Evolutionary conservation across 2,329 filamentous ascomycete species (phyloP).

Genomic region (Malbranchea zuffiana): DNA sequence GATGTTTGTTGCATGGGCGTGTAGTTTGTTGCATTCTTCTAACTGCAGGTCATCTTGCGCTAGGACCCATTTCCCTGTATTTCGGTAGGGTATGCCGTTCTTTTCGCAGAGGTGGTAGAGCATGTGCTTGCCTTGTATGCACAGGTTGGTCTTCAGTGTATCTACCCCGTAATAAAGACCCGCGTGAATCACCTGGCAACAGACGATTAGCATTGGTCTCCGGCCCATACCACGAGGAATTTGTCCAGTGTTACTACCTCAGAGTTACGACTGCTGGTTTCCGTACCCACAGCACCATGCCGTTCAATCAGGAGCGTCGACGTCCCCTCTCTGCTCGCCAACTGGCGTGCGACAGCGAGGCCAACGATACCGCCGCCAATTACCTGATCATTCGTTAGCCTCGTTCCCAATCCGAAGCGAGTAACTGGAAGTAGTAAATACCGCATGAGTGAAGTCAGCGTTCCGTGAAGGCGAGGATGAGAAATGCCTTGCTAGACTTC

Average conservation of each 20-base stretch:
- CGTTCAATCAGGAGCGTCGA: slow-evolving; percentile 72
- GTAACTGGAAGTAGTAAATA: not conserved
- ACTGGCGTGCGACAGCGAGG: slow-evolving; percentile 62
- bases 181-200: slow-evolving; percentile 69
- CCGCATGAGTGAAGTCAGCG: not conserved
- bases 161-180: slow-evolving; percentile 76
- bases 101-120: slow-evolving; percentile 67
- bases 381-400: slow-evolving; percentile 31
- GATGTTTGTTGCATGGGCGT: slow-evolving; percentile 44
- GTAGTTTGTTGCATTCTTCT: slow-evolving; percentile 43
- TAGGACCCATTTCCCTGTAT: slow-evolving; percentile 88
- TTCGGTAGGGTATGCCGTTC: slow-evolving; percentile 57
- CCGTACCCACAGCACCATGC: slow-evolving; percentile 63
- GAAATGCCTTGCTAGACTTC: too few relatives aligned
- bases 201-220: not conserved
- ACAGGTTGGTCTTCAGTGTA: slow-evolving; percentile 73
- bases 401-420: not conserved
- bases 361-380: slow-evolving; percentile 67
- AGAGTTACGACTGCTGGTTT: slow-evolving; percentile 82
- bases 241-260: slow-evolving; percentile 51
- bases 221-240: too few relatives aligned
- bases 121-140: slow-evolving; percentile 62
- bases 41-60: slow-evolving; percentile 67
- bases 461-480: slow-evolving; percentile 29
- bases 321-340: slow-evolving; percentile 50